Base-by-base conservation (phyloP, 306 rosid genomes). In the Urtica urens region DNA sequence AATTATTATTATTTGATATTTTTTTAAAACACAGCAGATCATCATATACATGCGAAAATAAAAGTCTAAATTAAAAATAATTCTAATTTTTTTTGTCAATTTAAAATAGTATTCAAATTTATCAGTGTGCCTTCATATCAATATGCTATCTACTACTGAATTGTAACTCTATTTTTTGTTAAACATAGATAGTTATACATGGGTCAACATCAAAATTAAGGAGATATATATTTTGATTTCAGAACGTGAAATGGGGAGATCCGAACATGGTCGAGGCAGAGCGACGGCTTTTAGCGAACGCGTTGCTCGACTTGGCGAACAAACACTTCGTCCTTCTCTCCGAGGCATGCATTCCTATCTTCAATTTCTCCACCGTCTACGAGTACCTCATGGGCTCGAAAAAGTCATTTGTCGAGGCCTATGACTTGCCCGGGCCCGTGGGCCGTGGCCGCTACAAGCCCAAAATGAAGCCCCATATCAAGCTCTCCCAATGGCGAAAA, bases 261-360 rank as follows among this genome's bases (percentile, higher is more conserved):
- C 69, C 70, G 9, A 75, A 55, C 81, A 84, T 85, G 96, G 60
- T 82, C 49, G 81, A 81, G 28, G 95, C 85, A 10, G 94, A 85
- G 47, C 64, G 82, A 2, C 77, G 93, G 2, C 51, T 90, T 5
- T 23, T 90, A 20, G 95, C 76, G 15, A 90, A 82, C 48, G 96
- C 94, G 4, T 29, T 90, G 2, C 73, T 79, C 2, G 94, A 85
- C 41, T 24, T 69, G 35, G 60, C 83, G 0, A 90, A 85, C 68
- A 71, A 81, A 57, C 79, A 87, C 25, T 90, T 90, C 39, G 71
- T 85, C 14, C 72, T 81, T 0, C 84, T 90, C 49, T 90, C 99
- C 7, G 97, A 90, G 17, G 48, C 97, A 23, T 90, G 97, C 85
- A 90, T 90, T 20, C 97, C 97, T 31, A 24, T 90, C 1, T 79